Base-by-base conservation (phyloP, 768 basidiomycete genomes). In the Candolleomyces eurysporus region DNA sequence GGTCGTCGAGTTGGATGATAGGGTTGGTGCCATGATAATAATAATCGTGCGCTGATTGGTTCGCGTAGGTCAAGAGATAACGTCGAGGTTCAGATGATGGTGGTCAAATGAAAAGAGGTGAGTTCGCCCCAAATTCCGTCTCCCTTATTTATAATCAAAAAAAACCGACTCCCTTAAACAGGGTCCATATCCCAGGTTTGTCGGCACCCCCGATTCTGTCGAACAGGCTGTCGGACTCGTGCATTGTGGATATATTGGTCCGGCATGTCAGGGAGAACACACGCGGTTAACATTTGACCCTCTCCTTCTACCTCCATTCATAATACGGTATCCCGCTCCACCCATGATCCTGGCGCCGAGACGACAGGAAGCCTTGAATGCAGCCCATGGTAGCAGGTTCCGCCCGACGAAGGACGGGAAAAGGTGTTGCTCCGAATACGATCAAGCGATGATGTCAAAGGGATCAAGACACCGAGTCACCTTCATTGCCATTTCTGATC, bases 1-100 rank as follows among this genome's bases (percentile, higher is more conserved):
- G 19, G 49, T 30, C 49, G 59, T 64, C 74, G 49, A 19, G 30
- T 26, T 46, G 4, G 36, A 36, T 11, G 45, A 46, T 46, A 46
- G 14, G 16, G 49, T 51, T 14, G 26, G 49, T n/a, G 46, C 46
- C 46, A 48, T 48, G 36, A 36, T 36, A 36, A 36, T 46, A 46
- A 46, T 46, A 46, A 7, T 46, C 45, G 19, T 17, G 6, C 45
- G 19, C 17, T 46, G 45, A 46, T 46, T 46, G 45, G 45, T 17
- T 46, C 45, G 45, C 45, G 45, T 17, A 13, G 45, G 19, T 11
- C 16, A 17, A 46, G 19, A 17, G 19, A 46, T 17, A 46, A 46
- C 19, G 45, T 46, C 17, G 45, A 21, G 6, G 16, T 43, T 11
- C 11, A 13, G 45, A 46, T 46, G 45, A 17, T 46, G 45, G 45